These are phyloP conservation scores for Malus hybrid DNA, from an alignment of 331 rosid genomes.

Conservation along the genomic window DNA sequence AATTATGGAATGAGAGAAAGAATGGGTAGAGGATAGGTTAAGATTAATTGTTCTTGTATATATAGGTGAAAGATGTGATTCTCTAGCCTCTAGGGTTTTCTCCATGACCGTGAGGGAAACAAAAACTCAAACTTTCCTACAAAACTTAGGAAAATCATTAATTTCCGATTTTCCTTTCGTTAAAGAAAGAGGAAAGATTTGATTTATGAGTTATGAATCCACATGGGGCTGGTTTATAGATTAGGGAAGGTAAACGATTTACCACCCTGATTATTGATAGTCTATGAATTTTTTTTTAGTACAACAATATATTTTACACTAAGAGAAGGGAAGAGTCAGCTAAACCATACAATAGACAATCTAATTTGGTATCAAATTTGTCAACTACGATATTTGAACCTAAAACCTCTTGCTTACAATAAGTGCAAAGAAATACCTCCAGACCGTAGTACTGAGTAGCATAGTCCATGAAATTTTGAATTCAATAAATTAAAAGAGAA, in stretches of 20 bases:
- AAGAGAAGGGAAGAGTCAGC: too few relatives aligned
- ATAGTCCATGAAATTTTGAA: too few relatives aligned
- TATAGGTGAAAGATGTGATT: background rate
- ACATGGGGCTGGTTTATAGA: background rate
- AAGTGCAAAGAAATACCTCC: too few relatives aligned
- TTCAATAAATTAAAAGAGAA: too few relatives aligned
- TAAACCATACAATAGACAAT: too few relatives aligned
- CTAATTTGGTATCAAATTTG: too few relatives aligned
- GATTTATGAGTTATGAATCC: background rate
- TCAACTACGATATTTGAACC: fast-evolving
- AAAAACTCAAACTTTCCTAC: background rate
- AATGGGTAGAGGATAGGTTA: too few relatives aligned
- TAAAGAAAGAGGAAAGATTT: background rate
- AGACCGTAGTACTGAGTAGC: too few relatives aligned
- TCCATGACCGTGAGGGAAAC: background rate
- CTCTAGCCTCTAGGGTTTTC: background rate
- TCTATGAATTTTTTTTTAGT: too few relatives aligned
- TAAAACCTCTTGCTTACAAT: too few relatives aligned
- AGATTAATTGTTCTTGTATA: background rate
- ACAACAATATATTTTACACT: too few relatives aligned
- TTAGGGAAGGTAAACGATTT: background rate
- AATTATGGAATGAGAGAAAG: background rate
- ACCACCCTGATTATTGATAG: too few relatives aligned
- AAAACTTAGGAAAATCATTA: background rate
- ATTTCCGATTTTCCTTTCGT: background rate